These are phyloP conservation scores for Diaporthe eres DNA, from an alignment of 2,329 filamentous ascomycete species.

Conservation along the genomic window DNA sequence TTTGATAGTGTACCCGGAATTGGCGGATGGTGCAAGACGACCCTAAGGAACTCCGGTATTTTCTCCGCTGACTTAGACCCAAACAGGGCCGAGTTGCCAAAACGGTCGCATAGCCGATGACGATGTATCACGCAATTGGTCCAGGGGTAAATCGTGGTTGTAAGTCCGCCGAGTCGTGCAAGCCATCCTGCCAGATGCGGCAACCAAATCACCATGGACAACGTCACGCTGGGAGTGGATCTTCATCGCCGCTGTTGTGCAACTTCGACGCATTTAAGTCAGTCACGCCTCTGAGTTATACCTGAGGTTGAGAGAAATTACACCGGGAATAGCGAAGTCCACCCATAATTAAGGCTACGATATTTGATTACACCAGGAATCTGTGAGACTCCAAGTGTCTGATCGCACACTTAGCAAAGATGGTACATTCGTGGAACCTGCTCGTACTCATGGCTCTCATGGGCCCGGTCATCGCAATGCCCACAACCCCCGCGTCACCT, in stretches of 20 bases:
- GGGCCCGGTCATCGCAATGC: slow-evolving; percentile 3
- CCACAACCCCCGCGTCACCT: slow-evolving; percentile 19
- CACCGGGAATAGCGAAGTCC: background rate
- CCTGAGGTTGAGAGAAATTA: background rate
- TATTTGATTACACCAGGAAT: background rate
- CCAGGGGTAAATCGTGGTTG: background rate
- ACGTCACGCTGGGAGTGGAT: background rate
- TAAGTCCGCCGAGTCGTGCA: slow-evolving; percentile 14
- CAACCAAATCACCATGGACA: background rate
- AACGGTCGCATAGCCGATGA: background rate
- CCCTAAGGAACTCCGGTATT: slow-evolving; percentile 9
- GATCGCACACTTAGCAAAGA: background rate
- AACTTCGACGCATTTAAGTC: background rate
- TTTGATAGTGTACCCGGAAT: background rate
- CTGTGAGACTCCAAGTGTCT: background rate
- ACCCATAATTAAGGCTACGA: too few species aligned
- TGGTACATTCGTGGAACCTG: background rate
- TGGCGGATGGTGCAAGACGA: slow-evolving; percentile 14
- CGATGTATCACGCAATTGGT: slow-evolving; percentile 23
- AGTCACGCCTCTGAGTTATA: background rate
- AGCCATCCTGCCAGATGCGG: background rate
- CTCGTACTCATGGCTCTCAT: slow-evolving; percentile 14
- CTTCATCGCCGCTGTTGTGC: background rate
- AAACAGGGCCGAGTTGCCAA: background rate
- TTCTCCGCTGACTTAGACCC: slow-evolving; percentile 5